phyloP scores from a whole-genome alignment of 805 yeast genomes.

The Wickerhamiella slavikovae region DNA sequence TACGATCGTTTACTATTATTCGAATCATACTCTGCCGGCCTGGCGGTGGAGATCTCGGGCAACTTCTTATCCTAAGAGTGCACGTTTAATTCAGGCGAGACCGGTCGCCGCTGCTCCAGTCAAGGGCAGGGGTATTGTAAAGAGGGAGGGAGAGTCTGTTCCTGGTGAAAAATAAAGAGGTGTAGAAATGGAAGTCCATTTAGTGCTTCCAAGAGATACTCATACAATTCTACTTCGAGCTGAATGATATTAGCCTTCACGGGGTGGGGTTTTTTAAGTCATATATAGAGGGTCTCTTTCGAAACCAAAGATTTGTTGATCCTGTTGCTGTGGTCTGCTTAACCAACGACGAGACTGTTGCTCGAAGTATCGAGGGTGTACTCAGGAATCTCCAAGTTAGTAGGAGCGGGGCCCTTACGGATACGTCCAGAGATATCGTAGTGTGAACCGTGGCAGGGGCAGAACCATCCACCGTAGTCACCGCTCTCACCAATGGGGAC shows the following conservation, averaged over 20 bases:
- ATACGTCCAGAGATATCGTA: slow-evolving; percentile 99
- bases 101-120: too few species aligned
- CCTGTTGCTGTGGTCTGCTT: too few species aligned
- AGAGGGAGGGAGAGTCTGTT: too few species aligned
- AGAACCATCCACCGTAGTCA: slow-evolving; percentile 99
- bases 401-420: slow-evolving; percentile 99
- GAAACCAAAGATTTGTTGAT: too few species aligned
- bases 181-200: too few species aligned
- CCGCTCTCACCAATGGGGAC: slow-evolving; percentile 99
- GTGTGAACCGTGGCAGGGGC: slow-evolving; percentile 99
- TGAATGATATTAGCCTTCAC: too few species aligned
- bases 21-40: slow-evolving; percentile 35
- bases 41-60: neutral
- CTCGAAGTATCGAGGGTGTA: slow-evolving; percentile 77
- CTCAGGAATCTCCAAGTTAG: slow-evolving; percentile 89
- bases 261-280: too few species aligned
- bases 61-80: neutral
- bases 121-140: neutral
- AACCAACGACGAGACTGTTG: slow-evolving; percentile 78
- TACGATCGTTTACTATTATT: slow-evolving; percentile 50
- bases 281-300: too few species aligned
- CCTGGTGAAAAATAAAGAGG: too few species aligned
- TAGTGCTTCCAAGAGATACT: too few species aligned
- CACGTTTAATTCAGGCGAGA: neutral
- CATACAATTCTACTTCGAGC: too few species aligned